phyloP scores from a whole-genome alignment of 148 eudicot species.

The Chenopodium album region DNA sequence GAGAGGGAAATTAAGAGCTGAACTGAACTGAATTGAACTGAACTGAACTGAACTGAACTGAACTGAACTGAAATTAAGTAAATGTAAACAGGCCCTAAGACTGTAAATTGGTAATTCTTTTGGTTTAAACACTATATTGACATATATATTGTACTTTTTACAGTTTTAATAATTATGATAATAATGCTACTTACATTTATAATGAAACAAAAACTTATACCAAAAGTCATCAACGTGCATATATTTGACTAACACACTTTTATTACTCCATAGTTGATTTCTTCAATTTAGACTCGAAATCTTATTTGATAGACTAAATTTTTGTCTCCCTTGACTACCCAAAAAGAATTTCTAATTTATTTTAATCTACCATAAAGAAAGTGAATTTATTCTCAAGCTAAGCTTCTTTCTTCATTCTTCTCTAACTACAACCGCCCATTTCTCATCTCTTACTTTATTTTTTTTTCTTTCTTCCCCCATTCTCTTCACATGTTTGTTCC shows the following conservation, averaged over 20 bases:
- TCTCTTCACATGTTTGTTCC: conserved; percentile 30
- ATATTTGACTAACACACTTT: neutral
- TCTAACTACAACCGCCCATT: conserved; percentile 44
- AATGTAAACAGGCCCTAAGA: no score
- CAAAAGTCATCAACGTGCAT: neutral
- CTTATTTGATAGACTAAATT: neutral
- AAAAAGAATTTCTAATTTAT: neutral
- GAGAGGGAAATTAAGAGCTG: no score
- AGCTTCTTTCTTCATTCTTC: conserved; percentile 8
- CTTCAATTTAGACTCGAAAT: neutral
- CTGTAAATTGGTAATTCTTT: no score
- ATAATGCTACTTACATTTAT: no score
- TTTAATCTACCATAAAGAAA: neutral
- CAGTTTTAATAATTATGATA: no score
- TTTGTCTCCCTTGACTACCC: conserved; percentile 3
- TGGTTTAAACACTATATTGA: no score
- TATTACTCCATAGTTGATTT: no score
- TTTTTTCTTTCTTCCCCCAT: conserved; percentile 12
- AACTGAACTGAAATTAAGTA: no score
- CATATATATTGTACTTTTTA: no score
- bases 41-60: no score
- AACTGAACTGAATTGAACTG: no score
- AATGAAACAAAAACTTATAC: no score
- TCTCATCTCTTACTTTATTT: conserved; percentile 29
- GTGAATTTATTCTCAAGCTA: conserved; percentile 37